Base-by-base conservation (phyloP, 805 yeast species). In the Candida ovalis region DNA sequence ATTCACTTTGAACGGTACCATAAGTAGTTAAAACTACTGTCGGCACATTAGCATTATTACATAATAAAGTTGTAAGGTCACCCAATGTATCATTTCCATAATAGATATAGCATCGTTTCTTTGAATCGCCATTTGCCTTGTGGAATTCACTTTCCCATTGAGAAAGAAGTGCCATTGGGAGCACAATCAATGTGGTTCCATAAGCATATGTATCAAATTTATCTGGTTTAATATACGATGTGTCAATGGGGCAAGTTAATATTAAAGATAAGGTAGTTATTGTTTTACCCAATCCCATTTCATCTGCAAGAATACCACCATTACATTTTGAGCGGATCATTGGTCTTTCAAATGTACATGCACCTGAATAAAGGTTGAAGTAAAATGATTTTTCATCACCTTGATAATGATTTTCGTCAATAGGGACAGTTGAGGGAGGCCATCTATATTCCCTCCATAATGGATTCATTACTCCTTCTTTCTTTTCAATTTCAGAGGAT, bases 251-350 rank as follows among this genome's bases (percentile, higher is more conserved):
- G 9, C 76, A 82, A 0, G 88, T 75, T 48, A 85, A 80, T 12
- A 91, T 73, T 43, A 92, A 67, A 0, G 97, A 77, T 45, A 89
- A 66, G 0, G 96, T 81, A 1, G 96, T 86, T 22, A 91, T 86
- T 0, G 98, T 91, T 62, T 91, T 91, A 39, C 98, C 98, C 8
- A 91, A 72, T 0, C 98, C 98, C 98, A 91, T 91, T 64, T 91
- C 98, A 69, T 91, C 98, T 0, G 97, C 96, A 15, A 91, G 69
- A 19, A 91, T 86, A 2, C 98, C 98, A 33, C 98, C 97, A 43
- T 74, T 73, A 43, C 84, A 75, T 18, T 76, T 59, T 1, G 83
- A 73, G 49, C 75, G 79, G 37, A 89, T 70, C 12, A 81, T 57
- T 1, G 97, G 97, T 51, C 77, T 80, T 21, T 77, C 75, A 15